These are phyloP conservation scores for Cytospora paraplurivora DNA, from an alignment of 2,329 filamentous ascomycete genomes.

Conservation along the genomic window DNA sequence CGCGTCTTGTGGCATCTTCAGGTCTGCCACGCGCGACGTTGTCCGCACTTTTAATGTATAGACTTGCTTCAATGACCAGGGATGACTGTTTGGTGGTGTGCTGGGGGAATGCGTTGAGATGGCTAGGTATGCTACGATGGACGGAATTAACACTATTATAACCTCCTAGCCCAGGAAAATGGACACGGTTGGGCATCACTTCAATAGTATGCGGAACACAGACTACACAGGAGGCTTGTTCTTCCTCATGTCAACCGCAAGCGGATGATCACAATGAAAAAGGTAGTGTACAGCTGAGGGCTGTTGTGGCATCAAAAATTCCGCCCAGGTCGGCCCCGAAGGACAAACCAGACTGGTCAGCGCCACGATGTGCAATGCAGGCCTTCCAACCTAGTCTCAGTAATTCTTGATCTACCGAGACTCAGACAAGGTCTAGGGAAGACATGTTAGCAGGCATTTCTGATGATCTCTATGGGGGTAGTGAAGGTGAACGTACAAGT, in stretches of 20 bases:
- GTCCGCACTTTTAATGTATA: no score
- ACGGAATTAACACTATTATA: no score
- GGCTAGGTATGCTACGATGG: no score
- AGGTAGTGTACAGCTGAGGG: conserved; percentile 19
- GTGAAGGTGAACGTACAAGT: conserved; percentile 10
- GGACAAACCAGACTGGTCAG: conserved; percentile 51
- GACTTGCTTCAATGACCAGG: not conserved
- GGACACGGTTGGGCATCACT: no score
- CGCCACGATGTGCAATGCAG: conserved; percentile 58
- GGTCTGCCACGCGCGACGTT: no score
- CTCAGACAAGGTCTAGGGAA: conserved; percentile 47
- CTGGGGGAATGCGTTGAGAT: no score
- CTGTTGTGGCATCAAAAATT: conserved; percentile 48
- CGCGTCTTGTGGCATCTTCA: no score
- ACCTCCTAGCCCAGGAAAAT: no score
- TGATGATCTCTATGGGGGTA: not conserved
- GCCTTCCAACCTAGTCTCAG: conserved; percentile 44
- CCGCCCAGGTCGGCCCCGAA: conserved; percentile 52
- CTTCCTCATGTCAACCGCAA: conserved; percentile 48
- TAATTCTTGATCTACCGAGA: conserved; percentile 46
- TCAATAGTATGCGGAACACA: no score
- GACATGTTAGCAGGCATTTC: conserved; percentile 24
- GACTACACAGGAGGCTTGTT: no score
- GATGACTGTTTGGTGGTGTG: no score
- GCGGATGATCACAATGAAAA: conserved; percentile 49